phyloP scores from a whole-genome alignment of 371 early-diverging fungal species.

The Mortierella sp. region DNA sequence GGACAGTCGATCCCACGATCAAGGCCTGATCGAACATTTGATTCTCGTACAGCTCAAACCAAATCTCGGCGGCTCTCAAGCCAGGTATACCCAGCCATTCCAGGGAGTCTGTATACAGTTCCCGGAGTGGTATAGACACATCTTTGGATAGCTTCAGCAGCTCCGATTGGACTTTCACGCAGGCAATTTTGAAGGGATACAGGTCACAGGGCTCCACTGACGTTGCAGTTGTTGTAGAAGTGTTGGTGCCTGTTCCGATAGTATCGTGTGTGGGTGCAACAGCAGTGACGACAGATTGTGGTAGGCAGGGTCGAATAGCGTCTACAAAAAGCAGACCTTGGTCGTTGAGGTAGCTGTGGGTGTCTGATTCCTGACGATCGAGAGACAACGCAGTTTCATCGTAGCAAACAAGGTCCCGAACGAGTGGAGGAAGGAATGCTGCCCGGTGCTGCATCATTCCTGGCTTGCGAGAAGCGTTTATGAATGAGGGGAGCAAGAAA shows the following conservation, averaged over 20 bases:
- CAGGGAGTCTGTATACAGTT: conserved; percentile 14
- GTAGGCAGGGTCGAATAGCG: conserved; percentile 6
- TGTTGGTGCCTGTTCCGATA: too few species aligned
- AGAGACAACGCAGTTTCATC: neutral
- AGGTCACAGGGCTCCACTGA: conserved; percentile 11
- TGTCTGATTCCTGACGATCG: neutral
- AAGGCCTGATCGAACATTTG: conserved; percentile 24
- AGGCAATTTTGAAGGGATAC: conserved; percentile 13
- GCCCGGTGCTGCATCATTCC: conserved; percentile 7
- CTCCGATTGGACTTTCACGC: conserved; percentile 2
- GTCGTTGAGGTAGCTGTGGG: neutral
- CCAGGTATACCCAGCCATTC: conserved; percentile 12
- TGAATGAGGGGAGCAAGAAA: too few species aligned
- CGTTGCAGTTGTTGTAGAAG: too few species aligned
- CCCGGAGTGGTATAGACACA: neutral
- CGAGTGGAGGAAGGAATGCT: conserved; percentile 29
- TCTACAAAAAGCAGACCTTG: conserved; percentile 8
- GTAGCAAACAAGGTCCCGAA: conserved; percentile 26
- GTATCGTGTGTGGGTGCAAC: neutral
- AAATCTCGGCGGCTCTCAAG: conserved; percentile 17
- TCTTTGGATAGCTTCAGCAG: neutral
- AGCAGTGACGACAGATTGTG: neutral
- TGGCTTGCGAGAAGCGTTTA: too few species aligned
- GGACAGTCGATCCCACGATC: conserved; percentile 44
- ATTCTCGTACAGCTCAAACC: conserved; percentile 23